Evolutionary conservation across 2,329 filamentous ascomycete species (phyloP), one percentile per base, ranked within the genome.

Genomic region (Fusarium cyanostomum): DNA sequence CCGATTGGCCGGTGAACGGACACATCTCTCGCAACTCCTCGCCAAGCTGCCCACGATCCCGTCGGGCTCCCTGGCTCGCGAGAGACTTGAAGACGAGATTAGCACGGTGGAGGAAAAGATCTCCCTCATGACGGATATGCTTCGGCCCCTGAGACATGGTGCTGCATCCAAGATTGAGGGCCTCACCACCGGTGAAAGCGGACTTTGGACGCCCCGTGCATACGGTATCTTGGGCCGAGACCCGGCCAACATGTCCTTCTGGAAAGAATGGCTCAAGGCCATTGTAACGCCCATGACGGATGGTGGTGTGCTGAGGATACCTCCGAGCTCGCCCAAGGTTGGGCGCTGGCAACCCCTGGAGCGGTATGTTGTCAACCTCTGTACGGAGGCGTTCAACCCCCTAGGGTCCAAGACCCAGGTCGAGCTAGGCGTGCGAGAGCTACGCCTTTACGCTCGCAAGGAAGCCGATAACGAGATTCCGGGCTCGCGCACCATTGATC

Each of bases 101-200:
- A 96, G 94, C 72, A 85, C 91, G 0, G 94, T 97, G 8, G 95
- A 99, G 77, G 95, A 99, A 79, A 98, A 97, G 79, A 99, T 99
- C 70, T 87, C 88, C 28, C 82, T 99, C 52, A 99, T 99, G 95
- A 93, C 94, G 2, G 95, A 99, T 77, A 90, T 99, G 78, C 80
- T 99, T 66, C 87, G 94, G 58, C 95, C 95, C 13, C 87, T 99
- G 68, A 86, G 95, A 67, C 95, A 98, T 75, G 95, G 92, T 31
- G 95, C 95, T 39, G 94, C 95, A 27, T 94, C 94, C 46, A 98
- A 97, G 79, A 99, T 99, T 60, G 95, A 99, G 74, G 95, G 95
- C 16, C 82, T 99, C 61, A 98, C 94, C 0, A 92, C 96, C 66
- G 94, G 94, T 38, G 95, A 98, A 74, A 97, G 92, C 50, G 95